Percentiles rank a stretch among this genome's conserved stretches.
These are phyloP conservation scores for Solanum chiquidenum DNA, from an alignment of 257 asterid species.

Conservation along the genomic window DNA sequence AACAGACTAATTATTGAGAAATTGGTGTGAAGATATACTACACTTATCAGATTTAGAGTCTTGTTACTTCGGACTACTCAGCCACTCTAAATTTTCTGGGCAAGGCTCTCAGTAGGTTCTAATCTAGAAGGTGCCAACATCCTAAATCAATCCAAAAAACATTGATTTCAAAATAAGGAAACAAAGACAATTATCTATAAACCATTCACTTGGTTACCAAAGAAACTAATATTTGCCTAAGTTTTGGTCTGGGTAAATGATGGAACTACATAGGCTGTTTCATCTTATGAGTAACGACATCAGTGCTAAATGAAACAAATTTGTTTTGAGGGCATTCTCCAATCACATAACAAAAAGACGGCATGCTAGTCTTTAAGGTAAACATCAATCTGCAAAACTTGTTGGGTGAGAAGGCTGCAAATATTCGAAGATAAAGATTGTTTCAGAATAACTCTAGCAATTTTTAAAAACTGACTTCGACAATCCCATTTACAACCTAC, in stretches of 20 bases:
- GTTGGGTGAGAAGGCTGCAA: background rate
- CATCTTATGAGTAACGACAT: background rate
- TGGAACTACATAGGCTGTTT: background rate
- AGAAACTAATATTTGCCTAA: background rate
- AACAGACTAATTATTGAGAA: background rate
- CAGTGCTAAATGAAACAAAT: background rate
- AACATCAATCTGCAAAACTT: background rate
- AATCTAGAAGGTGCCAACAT: background rate
- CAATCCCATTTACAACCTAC: conserved; percentile 10
- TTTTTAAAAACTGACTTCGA: background rate
- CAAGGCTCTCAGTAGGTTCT: background rate
- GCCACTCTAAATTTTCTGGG: background rate
- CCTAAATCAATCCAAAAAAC: background rate
- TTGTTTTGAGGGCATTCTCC: background rate
- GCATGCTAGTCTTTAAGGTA: background rate
- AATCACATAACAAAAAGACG: background rate
- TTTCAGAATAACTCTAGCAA: background rate
- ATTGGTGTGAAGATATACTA: background rate
- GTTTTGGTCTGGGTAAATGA: background rate
- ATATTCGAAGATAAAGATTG: background rate
- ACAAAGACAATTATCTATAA: background rate
- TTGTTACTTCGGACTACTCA: background rate
- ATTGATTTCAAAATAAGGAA: background rate
- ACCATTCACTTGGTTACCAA: background rate
- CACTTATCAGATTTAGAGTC: background rate